Percentiles rank a stretch among this genome's conserved stretches.
These are phyloP conservation scores for Dendrocalamus latiflorus DNA, from an alignment of 202 grass and related monocot genomes.

Conservation along the genomic window DNA sequence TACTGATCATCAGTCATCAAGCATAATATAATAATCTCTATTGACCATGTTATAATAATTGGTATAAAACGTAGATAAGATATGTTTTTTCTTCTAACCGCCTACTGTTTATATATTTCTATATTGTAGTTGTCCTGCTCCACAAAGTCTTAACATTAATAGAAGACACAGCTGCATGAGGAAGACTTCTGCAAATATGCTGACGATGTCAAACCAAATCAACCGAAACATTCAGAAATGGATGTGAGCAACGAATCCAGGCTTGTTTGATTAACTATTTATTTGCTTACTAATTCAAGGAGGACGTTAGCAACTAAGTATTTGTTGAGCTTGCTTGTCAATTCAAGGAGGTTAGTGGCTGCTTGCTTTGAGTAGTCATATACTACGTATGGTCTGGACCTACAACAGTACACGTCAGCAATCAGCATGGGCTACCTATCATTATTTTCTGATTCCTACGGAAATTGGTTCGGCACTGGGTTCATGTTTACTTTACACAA, in stretches of 20 bases:
- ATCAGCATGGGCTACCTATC: not conserved
- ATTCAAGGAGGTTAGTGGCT: not conserved
- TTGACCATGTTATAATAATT: not conserved
- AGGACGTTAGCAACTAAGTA: not conserved
- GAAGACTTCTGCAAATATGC: not conserved
- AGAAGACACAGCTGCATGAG: not conserved
- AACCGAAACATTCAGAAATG: not conserved
- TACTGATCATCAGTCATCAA: no score
- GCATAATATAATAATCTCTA: no score
- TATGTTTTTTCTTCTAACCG: not conserved
- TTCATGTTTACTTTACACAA: no score
- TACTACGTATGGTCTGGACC: not conserved
- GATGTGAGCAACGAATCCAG: not conserved
- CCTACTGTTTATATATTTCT: not conserved
- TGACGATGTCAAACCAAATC: not conserved
- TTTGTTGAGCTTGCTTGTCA: not conserved
- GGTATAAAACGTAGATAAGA: not conserved
- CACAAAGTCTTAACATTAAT: not conserved
- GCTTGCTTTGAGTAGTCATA: not conserved
- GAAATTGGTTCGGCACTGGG: no score
- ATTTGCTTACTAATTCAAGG: not conserved
- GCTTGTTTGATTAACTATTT: not conserved
- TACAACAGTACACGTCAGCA: not conserved
- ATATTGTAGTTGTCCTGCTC: not conserved
- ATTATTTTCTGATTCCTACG: not conserved